phyloP scores from a whole-genome alignment of 2,329 filamentous ascomycete genomes.

The Mollisia scopiformis region DNA sequence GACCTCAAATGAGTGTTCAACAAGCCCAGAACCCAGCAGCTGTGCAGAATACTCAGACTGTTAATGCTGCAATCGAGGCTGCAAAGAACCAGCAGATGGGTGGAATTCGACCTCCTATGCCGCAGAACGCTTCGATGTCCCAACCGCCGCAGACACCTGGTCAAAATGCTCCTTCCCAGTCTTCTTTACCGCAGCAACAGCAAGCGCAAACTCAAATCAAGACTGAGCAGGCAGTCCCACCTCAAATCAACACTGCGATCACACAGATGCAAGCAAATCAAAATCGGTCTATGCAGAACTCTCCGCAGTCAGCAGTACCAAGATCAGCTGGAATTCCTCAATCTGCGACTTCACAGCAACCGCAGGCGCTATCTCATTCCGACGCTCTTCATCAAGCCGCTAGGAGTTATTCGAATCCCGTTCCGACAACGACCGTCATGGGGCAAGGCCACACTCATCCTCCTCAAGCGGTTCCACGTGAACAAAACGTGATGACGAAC shows the following conservation, averaged over 20 bases:
- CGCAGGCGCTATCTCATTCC: conserved; percentile 35
- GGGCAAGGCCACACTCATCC: conserved; percentile 31
- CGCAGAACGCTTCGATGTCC: conserved; percentile 26
- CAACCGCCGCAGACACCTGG: conserved; percentile 24
- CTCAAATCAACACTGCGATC: conserved; percentile 35
- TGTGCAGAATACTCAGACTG: conserved; percentile 35
- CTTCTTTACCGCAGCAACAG: conserved; percentile 22
- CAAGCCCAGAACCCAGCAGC: conserved; percentile 33
- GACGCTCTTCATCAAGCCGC: conserved; percentile 36
- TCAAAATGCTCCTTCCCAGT: conserved; percentile 24
- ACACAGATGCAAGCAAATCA: conserved; percentile 29
- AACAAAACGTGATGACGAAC: conserved; percentile 33
- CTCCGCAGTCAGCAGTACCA: conserved; percentile 28
- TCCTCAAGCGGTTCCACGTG: conserved; percentile 27
- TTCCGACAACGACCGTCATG: conserved; percentile 34
- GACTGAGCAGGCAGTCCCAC: conserved; percentile 24
- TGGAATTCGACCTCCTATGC: conserved; percentile 30
- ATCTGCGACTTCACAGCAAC: conserved; percentile 13
- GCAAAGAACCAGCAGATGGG: conserved; percentile 38
- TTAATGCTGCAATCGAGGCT: conserved; percentile 39
- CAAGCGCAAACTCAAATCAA: conserved; percentile 30
- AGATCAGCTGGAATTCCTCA: conserved; percentile 2
- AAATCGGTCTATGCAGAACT: conserved; percentile 21
- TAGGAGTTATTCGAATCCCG: conserved; percentile 37
- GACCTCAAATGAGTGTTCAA: conserved; percentile 35